A percentile compares a stretch with the other conserved stretches of the same genome.
phyloP scores from a whole-genome alignment of 192 early-diverging fungal species.

The Backusella parvicylindrica region DNA sequence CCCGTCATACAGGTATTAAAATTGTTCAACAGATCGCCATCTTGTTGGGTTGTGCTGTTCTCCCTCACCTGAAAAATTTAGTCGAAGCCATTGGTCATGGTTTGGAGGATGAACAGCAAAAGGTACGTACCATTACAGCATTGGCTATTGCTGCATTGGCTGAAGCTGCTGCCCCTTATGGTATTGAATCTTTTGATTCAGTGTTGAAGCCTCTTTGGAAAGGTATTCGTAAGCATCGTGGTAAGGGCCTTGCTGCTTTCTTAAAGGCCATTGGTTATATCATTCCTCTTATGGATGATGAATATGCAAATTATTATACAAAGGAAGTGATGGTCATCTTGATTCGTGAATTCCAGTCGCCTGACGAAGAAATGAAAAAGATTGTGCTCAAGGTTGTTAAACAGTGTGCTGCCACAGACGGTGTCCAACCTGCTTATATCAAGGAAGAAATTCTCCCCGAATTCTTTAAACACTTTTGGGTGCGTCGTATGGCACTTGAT shows the following conservation, averaged over 20 bases:
- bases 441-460: slow-evolving; percentile 90
- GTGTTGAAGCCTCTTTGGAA: slow-evolving; percentile 89
- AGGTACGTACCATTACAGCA: slow-evolving; percentile 93
- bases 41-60: slow-evolving; percentile 87
- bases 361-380: slow-evolving; percentile 98
- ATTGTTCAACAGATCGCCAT: slow-evolving; percentile 97
- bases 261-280: slow-evolving; percentile 98
- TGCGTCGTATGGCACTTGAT: slow-evolving; percentile 94
- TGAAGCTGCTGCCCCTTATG: slow-evolving; percentile 96
- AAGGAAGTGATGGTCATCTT: slow-evolving; percentile 91
- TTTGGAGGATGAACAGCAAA: slow-evolving; percentile 95
- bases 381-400: slow-evolving; percentile 97
- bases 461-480: slow-evolving; percentile 97
- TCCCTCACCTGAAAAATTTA: slow-evolving; percentile 90
- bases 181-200: slow-evolving; percentile 95
- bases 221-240: slow-evolving; percentile 93
- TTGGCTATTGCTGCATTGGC: slow-evolving; percentile 93
- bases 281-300: slow-evolving; percentile 95
- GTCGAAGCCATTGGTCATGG: slow-evolving; percentile 91
- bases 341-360: slow-evolving; percentile 94
- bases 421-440: slow-evolving; percentile 83
- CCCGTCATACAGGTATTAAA: slow-evolving; percentile 96
- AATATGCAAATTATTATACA: slow-evolving; percentile 92
- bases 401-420: slow-evolving; percentile 93
- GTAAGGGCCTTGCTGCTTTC: slow-evolving; percentile 95